Percentiles rank a stretch among this genome's conserved stretches.
Conservation (phyloP, 1,284 basidiomycete species). For the Athelia psychrophila region DNA sequence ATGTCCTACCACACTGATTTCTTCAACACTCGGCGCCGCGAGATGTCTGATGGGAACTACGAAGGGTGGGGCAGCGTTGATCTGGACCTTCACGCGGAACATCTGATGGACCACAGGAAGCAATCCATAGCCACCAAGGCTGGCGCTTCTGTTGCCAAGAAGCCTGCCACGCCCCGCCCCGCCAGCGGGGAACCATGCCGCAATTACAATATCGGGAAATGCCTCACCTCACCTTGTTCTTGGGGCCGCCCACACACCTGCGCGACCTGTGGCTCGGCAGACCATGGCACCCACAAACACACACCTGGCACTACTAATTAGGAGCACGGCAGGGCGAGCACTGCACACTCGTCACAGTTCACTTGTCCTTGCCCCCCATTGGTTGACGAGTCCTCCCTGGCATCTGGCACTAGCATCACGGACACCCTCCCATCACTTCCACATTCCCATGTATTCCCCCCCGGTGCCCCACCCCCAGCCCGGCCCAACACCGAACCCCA, state of each 20-base stretch:
- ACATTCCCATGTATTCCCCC: constrained; percentile 7
- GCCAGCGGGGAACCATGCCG: too few species aligned
- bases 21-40: constrained; percentile 3
- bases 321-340: too few species aligned
- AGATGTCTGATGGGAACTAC: constrained; percentile 8
- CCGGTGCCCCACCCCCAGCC: constrained; percentile 12
- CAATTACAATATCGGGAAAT: too few species aligned
- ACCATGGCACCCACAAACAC: too few species aligned
- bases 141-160: not conserved
- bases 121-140: not conserved
- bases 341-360: too few species aligned
- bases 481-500: constrained; percentile 24
- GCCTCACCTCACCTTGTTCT: too few species aligned
- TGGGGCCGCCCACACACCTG: too few species aligned
- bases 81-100: not conserved
- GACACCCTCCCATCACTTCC: not conserved
- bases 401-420: not conserved
- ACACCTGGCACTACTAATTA: too few species aligned
- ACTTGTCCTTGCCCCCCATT: not conserved
- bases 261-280: too few species aligned
- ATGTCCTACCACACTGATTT: constrained; percentile 9
- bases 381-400: not conserved
- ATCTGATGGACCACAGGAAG: not conserved
- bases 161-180: too few species aligned
- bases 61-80: constrained; percentile 4